Evolutionary conservation across 805 yeast genomes (phyloP).

Genomic region (Zygosaccharomyces kombuchaensis): DNA sequence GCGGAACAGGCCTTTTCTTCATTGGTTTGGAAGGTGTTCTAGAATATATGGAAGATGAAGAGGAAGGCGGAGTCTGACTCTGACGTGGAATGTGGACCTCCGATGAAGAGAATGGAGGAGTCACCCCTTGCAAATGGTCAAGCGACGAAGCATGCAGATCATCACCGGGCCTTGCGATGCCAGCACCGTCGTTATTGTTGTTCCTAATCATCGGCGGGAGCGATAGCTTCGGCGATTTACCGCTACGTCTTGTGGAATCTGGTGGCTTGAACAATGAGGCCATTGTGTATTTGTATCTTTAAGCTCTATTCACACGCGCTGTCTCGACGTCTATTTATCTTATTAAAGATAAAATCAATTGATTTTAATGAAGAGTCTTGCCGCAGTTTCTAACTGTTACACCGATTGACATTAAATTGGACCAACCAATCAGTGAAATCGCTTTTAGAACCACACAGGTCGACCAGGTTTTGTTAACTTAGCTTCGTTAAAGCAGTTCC

Average conservation of each 20-base stretch:
- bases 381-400: background rate
- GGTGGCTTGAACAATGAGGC: slow-evolving; percentile 40
- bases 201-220: slow-evolving; percentile 37
- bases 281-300: slow-evolving; percentile 19
- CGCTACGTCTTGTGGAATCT: slow-evolving; percentile 36
- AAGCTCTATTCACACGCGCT: background rate
- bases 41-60: slow-evolving; percentile 33
- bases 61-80: slow-evolving; percentile 12
- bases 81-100: slow-evolving; percentile 12
- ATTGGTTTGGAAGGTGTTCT: slow-evolving; percentile 24
- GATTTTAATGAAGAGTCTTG: background rate
- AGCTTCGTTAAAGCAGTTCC: background rate
- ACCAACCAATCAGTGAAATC: background rate
- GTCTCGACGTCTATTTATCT: background rate
- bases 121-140: slow-evolving; percentile 3
- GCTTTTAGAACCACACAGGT: background rate
- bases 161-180: background rate
- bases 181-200: slow-evolving; percentile 13
- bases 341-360: background rate
- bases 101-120: slow-evolving; percentile 21
- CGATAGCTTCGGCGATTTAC: slow-evolving; percentile 42
- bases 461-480: background rate
- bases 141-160: background rate
- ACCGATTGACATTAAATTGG: background rate
- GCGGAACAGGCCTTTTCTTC: slow-evolving; percentile 32